Percentiles rank a stretch among this genome's conserved stretches.
phyloP scores from a whole-genome alignment of 345 rosid species.

The Crucihimalaya himalaica region DNA sequence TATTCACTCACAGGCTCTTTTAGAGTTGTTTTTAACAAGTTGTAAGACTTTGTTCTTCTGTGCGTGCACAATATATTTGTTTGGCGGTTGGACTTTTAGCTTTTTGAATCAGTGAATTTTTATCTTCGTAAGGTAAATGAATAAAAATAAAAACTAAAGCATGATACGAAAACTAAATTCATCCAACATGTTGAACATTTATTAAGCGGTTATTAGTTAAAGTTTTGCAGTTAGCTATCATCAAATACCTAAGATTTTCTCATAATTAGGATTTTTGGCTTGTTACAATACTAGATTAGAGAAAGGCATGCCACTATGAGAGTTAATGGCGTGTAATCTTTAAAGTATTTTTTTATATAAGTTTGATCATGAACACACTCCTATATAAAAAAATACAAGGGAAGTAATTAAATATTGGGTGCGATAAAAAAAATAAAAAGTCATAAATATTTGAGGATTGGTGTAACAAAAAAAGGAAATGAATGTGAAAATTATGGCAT shows the following conservation, averaged over 20 bases:
- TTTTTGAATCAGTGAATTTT: background rate
- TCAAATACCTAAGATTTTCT: background rate
- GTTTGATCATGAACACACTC: background rate
- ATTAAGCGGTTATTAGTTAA: background rate
- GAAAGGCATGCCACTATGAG: background rate
- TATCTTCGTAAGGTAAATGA: background rate
- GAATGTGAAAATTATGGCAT: background rate
- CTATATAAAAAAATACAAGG: background rate
- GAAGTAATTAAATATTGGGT: too few species aligned
- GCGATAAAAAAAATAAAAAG: background rate
- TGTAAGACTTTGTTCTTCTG: background rate
- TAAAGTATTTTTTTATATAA: background rate
- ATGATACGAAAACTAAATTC: background rate
- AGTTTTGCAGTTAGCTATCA: background rate
- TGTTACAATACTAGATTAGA: background rate
- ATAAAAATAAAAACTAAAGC: background rate
- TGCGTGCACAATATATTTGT: background rate
- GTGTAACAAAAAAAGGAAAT: background rate
- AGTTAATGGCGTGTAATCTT: background rate
- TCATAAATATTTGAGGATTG: background rate
- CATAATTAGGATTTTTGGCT: slow-evolving; percentile 4
- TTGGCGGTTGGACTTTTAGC: background rate
- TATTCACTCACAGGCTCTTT: slow-evolving; percentile 9
- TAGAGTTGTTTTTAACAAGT: background rate
- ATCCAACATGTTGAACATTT: background rate